phyloP scores from a whole-genome alignment of 2,329 filamentous ascomycete genomes.

The Trichothecium roseum region DNA sequence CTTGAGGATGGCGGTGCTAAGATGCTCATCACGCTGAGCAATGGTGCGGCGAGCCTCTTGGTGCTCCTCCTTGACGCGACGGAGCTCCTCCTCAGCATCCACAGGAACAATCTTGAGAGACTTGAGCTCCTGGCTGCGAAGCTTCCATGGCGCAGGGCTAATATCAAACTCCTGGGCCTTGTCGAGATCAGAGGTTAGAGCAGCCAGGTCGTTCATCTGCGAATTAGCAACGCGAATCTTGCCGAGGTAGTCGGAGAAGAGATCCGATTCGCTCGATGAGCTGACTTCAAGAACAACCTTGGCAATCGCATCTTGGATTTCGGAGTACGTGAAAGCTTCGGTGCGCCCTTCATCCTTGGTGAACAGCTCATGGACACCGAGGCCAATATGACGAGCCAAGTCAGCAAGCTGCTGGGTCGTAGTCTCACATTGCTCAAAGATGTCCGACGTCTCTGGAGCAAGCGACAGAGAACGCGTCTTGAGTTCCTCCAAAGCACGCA shows the following conservation, averaged over 20 bases:
- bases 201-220: constrained; percentile 60
- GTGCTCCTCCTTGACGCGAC: constrained; percentile 68
- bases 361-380: constrained; percentile 54
- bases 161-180: constrained; percentile 73
- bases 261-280: constrained; percentile 50
- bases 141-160: constrained; percentile 67
- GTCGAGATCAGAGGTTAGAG: constrained; percentile 58
- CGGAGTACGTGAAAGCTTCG: constrained; percentile 55
- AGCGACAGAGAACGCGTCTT: constrained; percentile 66
- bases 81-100: constrained; percentile 77
- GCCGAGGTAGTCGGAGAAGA: constrained; percentile 57
- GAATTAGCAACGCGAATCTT: constrained; percentile 55
- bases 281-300: constrained; percentile 38
- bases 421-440: constrained; percentile 60
- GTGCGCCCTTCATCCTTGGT: constrained; percentile 58
- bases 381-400: constrained; percentile 57
- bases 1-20: constrained; percentile 81
- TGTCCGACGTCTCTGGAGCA: constrained; percentile 52
- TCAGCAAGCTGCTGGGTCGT: constrained; percentile 54
- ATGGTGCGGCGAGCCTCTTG: constrained; percentile 64
- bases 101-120: constrained; percentile 71
- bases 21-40: constrained; percentile 65
- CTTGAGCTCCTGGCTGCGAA: constrained; percentile 71
- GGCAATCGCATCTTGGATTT: constrained; percentile 55
- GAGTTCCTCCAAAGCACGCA: constrained; percentile 68